Evolutionary conservation across 2,329 filamentous ascomycete genomes (phyloP).

Genomic region (Byssothecium circinans): DNA sequence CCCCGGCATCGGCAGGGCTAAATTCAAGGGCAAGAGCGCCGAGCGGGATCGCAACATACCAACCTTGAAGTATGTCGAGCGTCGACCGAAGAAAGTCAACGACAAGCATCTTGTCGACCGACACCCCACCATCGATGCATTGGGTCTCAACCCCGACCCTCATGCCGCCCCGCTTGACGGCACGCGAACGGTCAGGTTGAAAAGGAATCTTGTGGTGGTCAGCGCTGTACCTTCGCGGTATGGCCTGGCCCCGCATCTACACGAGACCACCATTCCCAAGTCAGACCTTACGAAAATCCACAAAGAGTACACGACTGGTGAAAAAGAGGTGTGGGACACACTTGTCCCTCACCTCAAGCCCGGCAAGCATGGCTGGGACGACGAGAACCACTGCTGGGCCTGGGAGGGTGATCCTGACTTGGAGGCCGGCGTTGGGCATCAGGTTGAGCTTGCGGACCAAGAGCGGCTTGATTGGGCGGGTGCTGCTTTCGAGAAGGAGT

Average conservation of each 20-base stretch:
- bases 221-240: constrained; percentile 1
- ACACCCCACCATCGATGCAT: not conserved
- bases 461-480: constrained; percentile 4
- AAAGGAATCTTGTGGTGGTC: constrained; percentile 1
- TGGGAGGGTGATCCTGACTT: constrained; percentile 20
- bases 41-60: too few relatives aligned
- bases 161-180: not conserved
- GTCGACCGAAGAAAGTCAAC: not conserved
- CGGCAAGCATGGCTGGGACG: constrained; percentile 26
- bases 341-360: constrained; percentile 19
- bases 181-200: constrained; percentile 1
- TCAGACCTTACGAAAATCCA: not conserved
- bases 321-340: not conserved
- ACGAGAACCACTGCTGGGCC: constrained; percentile 4
- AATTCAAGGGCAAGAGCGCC: too few relatives aligned
- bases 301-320: not conserved
- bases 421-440: constrained; percentile 24
- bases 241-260: not conserved
- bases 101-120: not conserved
- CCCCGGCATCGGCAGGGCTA: too few relatives aligned
- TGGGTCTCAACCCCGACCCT: not conserved
- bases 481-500: constrained; percentile 11
- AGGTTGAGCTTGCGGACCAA: constrained; percentile 18
- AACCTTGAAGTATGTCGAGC: not conserved
- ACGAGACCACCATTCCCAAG: not conserved